These are phyloP conservation scores for Glutinoglossum americanum DNA, from an alignment of 495 filamentous ascomycete species.

Conservation along the genomic window DNA sequence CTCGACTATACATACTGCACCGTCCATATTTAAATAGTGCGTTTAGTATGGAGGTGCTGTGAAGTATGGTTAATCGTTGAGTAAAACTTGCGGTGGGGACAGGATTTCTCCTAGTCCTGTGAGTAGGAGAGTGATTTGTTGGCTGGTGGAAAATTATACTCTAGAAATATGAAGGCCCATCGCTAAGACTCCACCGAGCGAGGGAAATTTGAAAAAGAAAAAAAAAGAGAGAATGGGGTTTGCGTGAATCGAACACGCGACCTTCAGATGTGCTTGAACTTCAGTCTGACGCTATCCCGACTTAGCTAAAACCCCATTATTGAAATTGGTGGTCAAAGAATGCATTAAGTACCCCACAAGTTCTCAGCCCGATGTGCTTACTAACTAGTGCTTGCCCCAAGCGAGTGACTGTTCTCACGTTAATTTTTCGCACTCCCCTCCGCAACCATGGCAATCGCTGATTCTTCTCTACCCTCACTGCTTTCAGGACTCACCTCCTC, in stretches of 20 bases:
- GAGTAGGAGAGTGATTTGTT: no score
- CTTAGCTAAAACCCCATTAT: background rate
- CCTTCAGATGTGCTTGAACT: background rate
- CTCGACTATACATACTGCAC: no score
- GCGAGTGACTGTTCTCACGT: background rate
- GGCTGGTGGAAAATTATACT: no score
- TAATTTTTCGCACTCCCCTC: background rate
- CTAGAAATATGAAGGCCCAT: no score
- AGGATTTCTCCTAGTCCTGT: no score
- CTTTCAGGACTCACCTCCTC: conserved; percentile 36
- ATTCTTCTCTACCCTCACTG: conserved; percentile 30
- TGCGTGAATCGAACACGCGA: conserved; percentile 2
- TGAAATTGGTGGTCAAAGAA: background rate
- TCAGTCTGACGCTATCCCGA: conserved; percentile 1
- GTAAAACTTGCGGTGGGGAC: no score
- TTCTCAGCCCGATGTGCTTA: background rate
- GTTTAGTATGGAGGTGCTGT: no score
- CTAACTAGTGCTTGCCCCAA: background rate
- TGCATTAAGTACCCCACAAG: background rate
- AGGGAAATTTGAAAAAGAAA: background rate
- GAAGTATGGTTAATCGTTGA: no score
- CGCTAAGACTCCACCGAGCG: no score
- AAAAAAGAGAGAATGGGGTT: background rate
- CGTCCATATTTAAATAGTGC: no score
- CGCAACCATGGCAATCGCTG: conserved; percentile 22